Conservation (phyloP, 495 filamentous ascomycete genomes). For the Penicillium steckii region DNA sequence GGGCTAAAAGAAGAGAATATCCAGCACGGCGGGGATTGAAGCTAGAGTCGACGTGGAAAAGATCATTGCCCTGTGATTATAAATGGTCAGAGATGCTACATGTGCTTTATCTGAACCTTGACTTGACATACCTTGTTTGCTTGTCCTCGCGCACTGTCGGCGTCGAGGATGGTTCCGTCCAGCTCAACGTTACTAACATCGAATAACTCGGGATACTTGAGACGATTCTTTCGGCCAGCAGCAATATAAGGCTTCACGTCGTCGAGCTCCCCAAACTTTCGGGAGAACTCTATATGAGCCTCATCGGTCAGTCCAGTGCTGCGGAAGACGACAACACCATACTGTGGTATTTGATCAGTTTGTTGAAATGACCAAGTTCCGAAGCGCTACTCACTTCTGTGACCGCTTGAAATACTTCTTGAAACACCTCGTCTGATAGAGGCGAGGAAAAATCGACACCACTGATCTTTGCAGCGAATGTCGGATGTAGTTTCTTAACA, state of each 20-base stretch:
- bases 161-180: conserved; percentile 34
- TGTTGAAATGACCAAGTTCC: not conserved
- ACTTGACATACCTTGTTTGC: conserved; percentile 18
- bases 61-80: conserved; percentile 41
- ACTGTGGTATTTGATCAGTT: conserved; percentile 39
- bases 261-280: conserved; percentile 54
- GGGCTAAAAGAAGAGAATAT: conserved; percentile 53
- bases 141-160: conserved; percentile 34
- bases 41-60: conserved; percentile 57
- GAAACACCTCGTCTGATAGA: conserved; percentile 41
- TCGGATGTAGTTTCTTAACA: conserved; percentile 40
- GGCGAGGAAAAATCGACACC: conserved; percentile 44
- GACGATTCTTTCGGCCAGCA: conserved; percentile 43
- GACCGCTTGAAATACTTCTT: conserved; percentile 40
- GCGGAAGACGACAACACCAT: conserved; percentile 55
- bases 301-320: conserved; percentile 48
- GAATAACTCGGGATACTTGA: conserved; percentile 50
- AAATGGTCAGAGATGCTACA: no score
- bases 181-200: conserved; percentile 57
- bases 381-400: conserved; percentile 37
- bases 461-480: conserved; percentile 51
- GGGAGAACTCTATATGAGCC: conserved; percentile 50
- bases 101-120: no score
- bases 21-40: conserved; percentile 58
- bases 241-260: conserved; percentile 49